Base-by-base conservation (phyloP, 2,329 filamentous ascomycete species). In the Fusarium subglutinans region DNA sequence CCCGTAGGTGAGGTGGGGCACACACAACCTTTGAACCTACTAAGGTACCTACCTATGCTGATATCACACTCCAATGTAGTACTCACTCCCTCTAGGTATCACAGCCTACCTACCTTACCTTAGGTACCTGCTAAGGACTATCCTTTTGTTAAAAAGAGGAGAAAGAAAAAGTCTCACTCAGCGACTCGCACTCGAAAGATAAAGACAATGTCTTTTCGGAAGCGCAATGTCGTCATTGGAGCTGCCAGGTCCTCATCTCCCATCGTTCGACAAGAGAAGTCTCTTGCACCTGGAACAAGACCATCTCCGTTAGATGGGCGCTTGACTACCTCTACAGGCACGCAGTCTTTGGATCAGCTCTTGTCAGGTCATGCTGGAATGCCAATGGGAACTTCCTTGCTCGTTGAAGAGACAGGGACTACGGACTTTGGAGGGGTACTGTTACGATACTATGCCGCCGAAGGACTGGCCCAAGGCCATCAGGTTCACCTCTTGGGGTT, bases 391-490 rank as follows among this genome's bases (percentile, higher is more conserved):
- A 94, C 90, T 24, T 93, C 91, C 2, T 80, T 98, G 2, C 84
- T 99, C 10, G 85, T 98, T 38, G 94, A 96, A 80, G 96, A 99
- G 79, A 92, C 91, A 65, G 96, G 96, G 0, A 98, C 96, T 2
- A 99, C 96, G 0, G 96, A 99, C 81, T 99, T 97, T 84, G 91
- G 94, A 1, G 94, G 95, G 5, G 90, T 94, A 33, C 84, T 98
- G 66, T 83, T 98, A 50, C 90, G 93, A 63, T 98, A 96, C 81
- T 99, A 94, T 83, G 96, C 95, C 2, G 95, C 96, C 0, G 95
- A 99, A 83, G 96, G 96, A 5, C 89, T 98, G 8, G 90, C 97
- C 11, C 96, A 99, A 80, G 95, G 94, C 3, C 96, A 99, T 79
- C 89, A 91, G 65, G 90, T 99, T 57, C 95, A 98, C 82, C 90